Percentiles rank a stretch among this genome's conserved stretches.
phyloP scores from a whole-genome alignment of 768 basidiomycete genomes.

The Serendipita sp. region DNA sequence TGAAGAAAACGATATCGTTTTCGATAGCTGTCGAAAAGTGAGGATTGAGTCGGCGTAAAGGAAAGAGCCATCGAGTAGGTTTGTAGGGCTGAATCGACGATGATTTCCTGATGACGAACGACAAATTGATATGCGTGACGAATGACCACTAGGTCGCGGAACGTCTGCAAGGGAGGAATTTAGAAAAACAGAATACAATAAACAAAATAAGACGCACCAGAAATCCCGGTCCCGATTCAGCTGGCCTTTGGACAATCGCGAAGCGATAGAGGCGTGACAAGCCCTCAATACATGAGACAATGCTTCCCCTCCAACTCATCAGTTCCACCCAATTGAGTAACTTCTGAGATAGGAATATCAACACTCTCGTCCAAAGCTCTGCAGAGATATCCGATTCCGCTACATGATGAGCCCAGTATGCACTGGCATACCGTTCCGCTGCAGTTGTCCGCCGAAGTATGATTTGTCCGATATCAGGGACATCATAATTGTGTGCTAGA shows the following conservation, averaged over 20 bases:
- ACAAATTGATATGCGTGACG: neutral
- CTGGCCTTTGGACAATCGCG: neutral
- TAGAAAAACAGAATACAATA: too few relatives aligned
- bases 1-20: too few relatives aligned
- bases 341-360: neutral
- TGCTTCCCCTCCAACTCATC: neutral
- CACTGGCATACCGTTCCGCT: neutral
- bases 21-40: too few relatives aligned
- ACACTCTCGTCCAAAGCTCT: neutral
- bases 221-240: neutral
- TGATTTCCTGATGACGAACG: neutral
- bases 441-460: neutral
- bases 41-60: too few relatives aligned
- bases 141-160: neutral
- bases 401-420: neutral
- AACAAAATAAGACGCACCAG: neutral
- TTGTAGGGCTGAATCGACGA: neutral
- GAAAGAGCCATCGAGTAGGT: neutral
- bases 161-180: neutral
- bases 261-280: neutral
- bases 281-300: neutral
- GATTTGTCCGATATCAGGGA: neutral
- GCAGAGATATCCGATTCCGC: neutral
- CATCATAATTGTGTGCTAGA: neutral
- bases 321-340: constrained; percentile 1